Base-by-base conservation (phyloP, 768 basidiomycete genomes). In the Mrakia blollopis region DNA sequence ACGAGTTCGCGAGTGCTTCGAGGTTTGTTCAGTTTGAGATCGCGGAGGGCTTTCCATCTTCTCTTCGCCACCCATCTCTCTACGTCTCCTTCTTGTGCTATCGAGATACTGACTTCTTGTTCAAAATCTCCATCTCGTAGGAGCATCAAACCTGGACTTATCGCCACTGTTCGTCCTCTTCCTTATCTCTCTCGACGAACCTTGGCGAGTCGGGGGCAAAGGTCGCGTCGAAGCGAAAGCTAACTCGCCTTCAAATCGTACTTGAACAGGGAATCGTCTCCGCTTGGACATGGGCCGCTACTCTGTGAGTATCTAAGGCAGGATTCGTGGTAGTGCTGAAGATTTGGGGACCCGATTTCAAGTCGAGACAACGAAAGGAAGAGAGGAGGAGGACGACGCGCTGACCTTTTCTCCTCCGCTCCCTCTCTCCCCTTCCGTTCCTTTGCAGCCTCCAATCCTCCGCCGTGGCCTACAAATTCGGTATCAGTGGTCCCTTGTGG, bases 81-180 rank as follows among this genome's bases (percentile, higher is more conserved):
- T 69, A 81, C 47, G 41, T n/a, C 54, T 44, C 25, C 16, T 37
- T 73, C 50, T 23, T 72, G 91, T 47, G 39, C 79, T 92, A 92
- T 11, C 92, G 91, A 6, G 35, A 3, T 87, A 92, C 44, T 47
- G 9, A 10, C 13, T 47, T 47, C 44, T 47, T 47, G 44, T 6
- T 41, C 39, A 11, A 41, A 5, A 41, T 41, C 7, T 47, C 44
- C 14, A 47, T 62, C 25, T 30, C n/a, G n/a, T n/a, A 67, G 65
- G 44, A 90, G 90, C 76, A 88, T 96, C 73, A 94, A 94, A 80
- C 93, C 95, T 13, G 94, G 94, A 18, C 86, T 98, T 62, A 94
- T 97, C 77, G 93, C 94, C 0, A 89, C 92, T 25, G 44, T 47
- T 47, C 44, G 44, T 47, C 44, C 44, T 47, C 14, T 16, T 16